A percentile compares a stretch with the other conserved stretches of the same genome.
phyloP scores from a whole-genome alignment of 768 basidiomycete species.

The Collybiopsis luxurians region DNA sequence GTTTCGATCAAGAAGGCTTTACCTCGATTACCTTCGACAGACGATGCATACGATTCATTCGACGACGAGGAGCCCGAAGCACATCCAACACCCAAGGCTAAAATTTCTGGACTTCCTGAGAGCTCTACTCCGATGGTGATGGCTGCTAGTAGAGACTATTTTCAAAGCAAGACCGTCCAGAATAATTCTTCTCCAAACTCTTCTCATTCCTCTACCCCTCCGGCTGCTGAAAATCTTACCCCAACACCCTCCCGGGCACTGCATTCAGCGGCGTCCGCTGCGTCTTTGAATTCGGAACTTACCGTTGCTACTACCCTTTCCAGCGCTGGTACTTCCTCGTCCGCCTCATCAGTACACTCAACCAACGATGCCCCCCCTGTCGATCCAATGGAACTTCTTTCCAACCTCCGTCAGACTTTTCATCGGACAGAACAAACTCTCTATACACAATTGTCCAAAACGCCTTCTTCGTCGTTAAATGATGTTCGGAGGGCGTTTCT shows the following conservation, averaged over 20 bases:
- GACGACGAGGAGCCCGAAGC: background rate
- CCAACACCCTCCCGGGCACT: background rate
- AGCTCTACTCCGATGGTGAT: background rate
- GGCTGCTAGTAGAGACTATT: background rate
- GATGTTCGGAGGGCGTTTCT: constrained; percentile 60
- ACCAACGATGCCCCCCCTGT: constrained; percentile 4
- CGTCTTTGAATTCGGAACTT: constrained; percentile 9
- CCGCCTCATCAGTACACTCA: constrained; percentile 7
- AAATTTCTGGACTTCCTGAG: background rate
- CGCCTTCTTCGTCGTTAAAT: constrained; percentile 48
- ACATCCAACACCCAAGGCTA: background rate
- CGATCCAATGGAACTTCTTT: constrained; percentile 39
- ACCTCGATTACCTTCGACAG: constrained; percentile 57
- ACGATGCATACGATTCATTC: constrained; percentile 47
- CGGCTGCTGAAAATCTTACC: background rate
- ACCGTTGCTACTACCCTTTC: constrained; percentile 2
- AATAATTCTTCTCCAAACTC: background rate
- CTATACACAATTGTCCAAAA: constrained; percentile 51
- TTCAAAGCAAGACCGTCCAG: background rate
- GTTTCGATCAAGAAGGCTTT: constrained; percentile 43
- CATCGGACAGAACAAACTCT: constrained; percentile 57
- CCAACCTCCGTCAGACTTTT: constrained; percentile 52
- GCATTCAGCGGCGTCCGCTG: constrained; percentile 14
- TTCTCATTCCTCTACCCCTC: background rate
- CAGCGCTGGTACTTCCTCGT: constrained; percentile 10